phyloP scores from a whole-genome alignment of 2,329 filamentous ascomycete genomes.

The Fusarium algeriense region DNA sequence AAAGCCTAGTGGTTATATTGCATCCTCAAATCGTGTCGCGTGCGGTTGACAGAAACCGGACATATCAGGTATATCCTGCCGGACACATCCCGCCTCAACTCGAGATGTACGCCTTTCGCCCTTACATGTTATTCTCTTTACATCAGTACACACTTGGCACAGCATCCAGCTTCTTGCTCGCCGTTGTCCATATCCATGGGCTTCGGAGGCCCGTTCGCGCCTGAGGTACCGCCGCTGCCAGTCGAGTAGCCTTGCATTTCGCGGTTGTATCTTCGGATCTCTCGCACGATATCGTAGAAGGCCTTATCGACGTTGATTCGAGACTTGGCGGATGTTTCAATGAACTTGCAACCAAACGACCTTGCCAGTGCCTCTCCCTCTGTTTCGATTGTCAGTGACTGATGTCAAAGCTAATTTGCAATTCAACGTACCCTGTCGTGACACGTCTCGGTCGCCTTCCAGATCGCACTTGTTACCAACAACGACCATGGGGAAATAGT shows the following conservation, averaged over 20 bases:
- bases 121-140: constrained; percentile 58
- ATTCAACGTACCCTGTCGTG: constrained; percentile 81
- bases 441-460: constrained; percentile 90
- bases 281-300: constrained; percentile 98
- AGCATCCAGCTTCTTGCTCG: constrained; percentile 80
- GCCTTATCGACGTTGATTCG: constrained; percentile 98
- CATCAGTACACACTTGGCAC: constrained; percentile 89
- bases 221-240: constrained; percentile 73
- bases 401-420: neutral
- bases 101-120: constrained; percentile 28
- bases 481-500: constrained; percentile 99
- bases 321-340: constrained; percentile 98
- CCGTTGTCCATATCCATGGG: constrained; percentile 85
- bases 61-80: constrained; percentile 25
- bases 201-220: constrained; percentile 70
- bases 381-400: constrained; percentile 56
- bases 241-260: constrained; percentile 92
- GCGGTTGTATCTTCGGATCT: constrained; percentile 98
- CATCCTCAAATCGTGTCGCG: constrained; percentile 36
- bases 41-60: constrained; percentile 21
- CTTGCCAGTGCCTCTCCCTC: constrained; percentile 90
- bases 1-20: constrained; percentile 35
- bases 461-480: constrained; percentile 99
- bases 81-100: constrained; percentile 19
- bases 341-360: constrained; percentile 96